phyloP scores from a whole-genome alignment of 805 yeast genomes.

The Candida chauliodis region DNA sequence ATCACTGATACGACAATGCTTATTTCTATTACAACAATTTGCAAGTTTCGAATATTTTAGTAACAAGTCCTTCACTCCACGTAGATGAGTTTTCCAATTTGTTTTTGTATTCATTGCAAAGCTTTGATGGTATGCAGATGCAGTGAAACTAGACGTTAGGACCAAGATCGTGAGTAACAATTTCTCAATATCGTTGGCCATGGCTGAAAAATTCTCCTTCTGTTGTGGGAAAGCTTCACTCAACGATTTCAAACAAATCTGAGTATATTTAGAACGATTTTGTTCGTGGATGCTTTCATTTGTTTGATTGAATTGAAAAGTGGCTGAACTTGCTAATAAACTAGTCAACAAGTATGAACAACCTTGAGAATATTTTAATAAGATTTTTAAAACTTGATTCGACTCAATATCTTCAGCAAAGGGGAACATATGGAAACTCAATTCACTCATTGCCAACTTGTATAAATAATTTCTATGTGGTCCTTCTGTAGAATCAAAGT shows the following conservation, averaged over 20 bases:
- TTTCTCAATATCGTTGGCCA: conserved; percentile 45
- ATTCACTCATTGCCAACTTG: conserved; percentile 23
- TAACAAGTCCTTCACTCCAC: conserved; percentile 59
- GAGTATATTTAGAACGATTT: conserved; percentile 57
- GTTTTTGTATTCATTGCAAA: conserved; percentile 17
- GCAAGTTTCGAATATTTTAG: conserved; percentile 38
- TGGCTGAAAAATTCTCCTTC: conserved; percentile 18
- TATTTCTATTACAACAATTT: conserved; percentile 7
- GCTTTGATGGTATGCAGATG: conserved; percentile 25
- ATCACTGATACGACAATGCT: conserved; percentile 26
- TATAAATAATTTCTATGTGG: conserved; percentile 26
- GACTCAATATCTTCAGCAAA: conserved; percentile 32
- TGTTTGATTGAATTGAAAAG: conserved; percentile 44
- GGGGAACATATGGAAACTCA: conserved; percentile 33
- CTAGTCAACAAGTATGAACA: conserved; percentile 63
- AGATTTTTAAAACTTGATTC: conserved; percentile 35
- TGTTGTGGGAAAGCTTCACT: conserved; percentile 34
- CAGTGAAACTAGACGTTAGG: conserved; percentile 56
- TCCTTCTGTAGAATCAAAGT: conserved; percentile 20
- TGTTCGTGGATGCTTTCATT: conserved; percentile 35
- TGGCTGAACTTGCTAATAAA: conserved; percentile 65
- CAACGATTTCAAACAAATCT: conserved; percentile 53
- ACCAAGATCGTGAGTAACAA: conserved; percentile 60
- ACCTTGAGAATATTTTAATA: conserved; percentile 53
- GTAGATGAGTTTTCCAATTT: conserved; percentile 56